phyloP scores from a whole-genome alignment of 2,329 filamentous ascomycete species.

The Aspergillus udagawae region DNA sequence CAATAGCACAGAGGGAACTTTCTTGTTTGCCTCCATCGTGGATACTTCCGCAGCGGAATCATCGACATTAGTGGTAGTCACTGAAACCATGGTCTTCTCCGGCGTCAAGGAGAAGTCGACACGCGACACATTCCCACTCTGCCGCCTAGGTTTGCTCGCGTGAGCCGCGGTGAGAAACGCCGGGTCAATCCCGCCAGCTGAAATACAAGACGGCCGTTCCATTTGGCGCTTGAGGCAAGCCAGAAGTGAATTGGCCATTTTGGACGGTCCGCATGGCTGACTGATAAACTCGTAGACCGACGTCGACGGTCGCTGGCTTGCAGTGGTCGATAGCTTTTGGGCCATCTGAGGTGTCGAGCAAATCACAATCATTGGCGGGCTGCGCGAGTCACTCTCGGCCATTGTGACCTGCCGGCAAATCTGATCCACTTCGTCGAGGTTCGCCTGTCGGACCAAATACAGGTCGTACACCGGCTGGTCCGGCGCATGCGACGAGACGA shows the following conservation, averaged over 20 bases:
- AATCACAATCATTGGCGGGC: conserved; percentile 27
- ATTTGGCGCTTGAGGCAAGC: conserved; percentile 19
- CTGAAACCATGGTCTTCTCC: conserved; percentile 1
- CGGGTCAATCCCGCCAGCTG: conserved; percentile 19
- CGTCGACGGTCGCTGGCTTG: conserved; percentile 4
- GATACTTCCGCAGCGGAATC: background rate
- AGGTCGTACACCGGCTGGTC: conserved; percentile 12
- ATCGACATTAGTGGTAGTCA: background rate
- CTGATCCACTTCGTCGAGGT: conserved; percentile 17
- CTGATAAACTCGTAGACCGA: conserved; percentile 30
- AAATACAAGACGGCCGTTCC: conserved; percentile 5
- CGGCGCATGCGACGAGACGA: background rate
- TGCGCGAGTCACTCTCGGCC: background rate
- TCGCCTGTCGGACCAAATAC: conserved; percentile 22
- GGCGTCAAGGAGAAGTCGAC: background rate
- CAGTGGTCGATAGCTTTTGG: conserved; percentile 13
- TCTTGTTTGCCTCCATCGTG: background rate
- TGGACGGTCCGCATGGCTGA: conserved; percentile 33
- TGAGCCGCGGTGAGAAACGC: conserved; percentile 2
- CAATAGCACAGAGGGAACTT: conserved; percentile 20
- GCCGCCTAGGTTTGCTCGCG: background rate
- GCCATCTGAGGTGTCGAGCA: conserved; percentile 21
- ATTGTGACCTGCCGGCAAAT: background rate
- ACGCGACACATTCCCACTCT: background rate
- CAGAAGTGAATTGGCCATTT: conserved; percentile 28